Base-by-base conservation (phyloP, 1,139 yeast genomes). In the Saccharomyces hybrid region DNA sequence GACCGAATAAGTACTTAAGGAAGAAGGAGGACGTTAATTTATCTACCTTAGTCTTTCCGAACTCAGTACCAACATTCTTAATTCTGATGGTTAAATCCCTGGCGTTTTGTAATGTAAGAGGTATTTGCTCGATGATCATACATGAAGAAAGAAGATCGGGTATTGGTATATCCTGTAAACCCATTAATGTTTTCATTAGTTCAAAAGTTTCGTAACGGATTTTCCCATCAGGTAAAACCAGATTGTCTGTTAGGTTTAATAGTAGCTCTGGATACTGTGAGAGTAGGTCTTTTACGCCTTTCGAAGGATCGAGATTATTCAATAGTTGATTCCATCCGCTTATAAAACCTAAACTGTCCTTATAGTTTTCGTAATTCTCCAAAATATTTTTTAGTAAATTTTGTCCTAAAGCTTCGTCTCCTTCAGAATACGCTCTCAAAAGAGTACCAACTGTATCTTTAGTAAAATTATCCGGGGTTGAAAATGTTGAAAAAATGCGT, bases 71-170 rank as follows among this genome's bases (percentile, higher is more conserved):
- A 57, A 90, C 71, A 52, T 76, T 76, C 63, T 97, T 78, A 42
- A 87, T 76, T 67, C 95, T 80, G 59, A 85, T 73, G 25, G 83
- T 80, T 4, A 91, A 75, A 63, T 87, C 95, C 71, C 98, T 82
- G 1, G 88, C 85, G 53, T 83, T 82, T n/a, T 79, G 73, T 23
- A 90, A 70, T n/a, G 80, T 79, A 51, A 86, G 73, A 0, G 96
- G 96, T 9, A 85, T 78, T 57, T 85, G 82, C 65, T 88, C 96
- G 53, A 90, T 80, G 2, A 70, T 74, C 58, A 69, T 75, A 64
- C 77, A 84, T 65, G 73, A 81, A 51, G 64, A 63, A 14, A 73
- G 48, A 28, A 75, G 61, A 2, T 70, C 64, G 3, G 80, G 75
- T 27, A 69, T 64, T 8, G 71, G 71, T 2, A 61, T 51, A 0